Evolutionary conservation across 805 yeast genomes (phyloP).

Genomic region (Wickerhamomyces canadensis): DNA sequence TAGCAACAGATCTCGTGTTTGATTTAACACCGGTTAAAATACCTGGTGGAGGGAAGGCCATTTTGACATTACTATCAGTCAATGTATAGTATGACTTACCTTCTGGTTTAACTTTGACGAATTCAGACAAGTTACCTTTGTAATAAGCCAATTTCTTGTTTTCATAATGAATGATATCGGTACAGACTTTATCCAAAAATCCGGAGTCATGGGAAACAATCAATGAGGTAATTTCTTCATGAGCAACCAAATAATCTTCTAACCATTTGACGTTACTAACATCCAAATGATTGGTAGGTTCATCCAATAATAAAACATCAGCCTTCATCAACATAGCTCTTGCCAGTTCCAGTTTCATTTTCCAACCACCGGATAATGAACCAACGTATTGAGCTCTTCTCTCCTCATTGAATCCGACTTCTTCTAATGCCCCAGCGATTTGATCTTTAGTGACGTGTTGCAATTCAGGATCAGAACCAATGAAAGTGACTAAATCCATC

Average conservation of each 20-base stretch:
- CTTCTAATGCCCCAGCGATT: conserved; percentile 67
- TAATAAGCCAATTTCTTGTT: conserved; percentile 90
- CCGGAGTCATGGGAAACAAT: conserved; percentile 98
- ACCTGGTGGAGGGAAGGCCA: conserved; percentile 99
- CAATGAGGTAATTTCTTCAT: conserved; percentile 85
- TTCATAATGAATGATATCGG: conserved; percentile 95
- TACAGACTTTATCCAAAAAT: conserved; percentile 90
- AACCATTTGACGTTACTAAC: conserved; percentile 92
- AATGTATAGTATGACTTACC: conserved; percentile 94
- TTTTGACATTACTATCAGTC: conserved; percentile 86
- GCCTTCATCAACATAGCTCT: conserved; percentile 96
- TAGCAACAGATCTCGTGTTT: conserved; percentile 87
- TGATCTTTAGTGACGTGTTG: conserved; percentile 56
- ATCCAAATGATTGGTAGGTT: conserved; percentile 97
- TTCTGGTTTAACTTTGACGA: conserved; percentile 89
- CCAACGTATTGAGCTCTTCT: conserved; percentile 90
- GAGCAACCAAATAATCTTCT: conserved; percentile 75
- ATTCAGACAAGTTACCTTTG: conserved; percentile 91
- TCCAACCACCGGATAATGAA: conserved; percentile 75
- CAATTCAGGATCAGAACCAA: conserved; percentile 85
- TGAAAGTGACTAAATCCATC: conserved; percentile 80
- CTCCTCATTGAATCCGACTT: conserved; percentile 89
- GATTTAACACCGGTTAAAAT: conserved; percentile 96
- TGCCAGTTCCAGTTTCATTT: conserved; percentile 69
- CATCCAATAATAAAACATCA: conserved; percentile 84